These are phyloP conservation scores for Boletus subparvulus DNA, from an alignment of 768 basidiomycete genomes.

Conservation along the genomic window DNA sequence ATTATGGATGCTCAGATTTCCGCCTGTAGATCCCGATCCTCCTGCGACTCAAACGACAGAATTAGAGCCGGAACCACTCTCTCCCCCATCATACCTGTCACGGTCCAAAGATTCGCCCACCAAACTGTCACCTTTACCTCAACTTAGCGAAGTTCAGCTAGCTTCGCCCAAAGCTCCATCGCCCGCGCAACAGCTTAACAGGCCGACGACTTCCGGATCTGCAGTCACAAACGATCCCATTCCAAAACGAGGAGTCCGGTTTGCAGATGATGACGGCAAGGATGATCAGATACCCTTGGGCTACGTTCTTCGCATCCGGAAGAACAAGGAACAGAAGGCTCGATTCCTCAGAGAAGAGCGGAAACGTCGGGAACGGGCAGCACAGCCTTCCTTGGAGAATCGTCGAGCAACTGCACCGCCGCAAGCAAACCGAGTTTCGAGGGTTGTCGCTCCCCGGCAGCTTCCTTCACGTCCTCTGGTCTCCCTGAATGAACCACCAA, in stretches of 20 bases:
- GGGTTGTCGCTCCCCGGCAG: slow-evolving; percentile 16
- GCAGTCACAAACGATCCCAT: slow-evolving; percentile 8
- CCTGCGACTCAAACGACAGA: slow-evolving; percentile 11
- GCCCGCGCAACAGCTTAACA: not conserved
- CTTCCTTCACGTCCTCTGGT: slow-evolving; percentile 15
- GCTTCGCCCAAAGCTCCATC: not conserved
- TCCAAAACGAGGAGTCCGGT: slow-evolving; percentile 56
- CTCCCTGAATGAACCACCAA: slow-evolving; percentile 12
- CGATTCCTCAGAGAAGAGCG: slow-evolving; percentile 62
- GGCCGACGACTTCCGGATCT: slow-evolving; percentile 8
- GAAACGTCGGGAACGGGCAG: slow-evolving; percentile 47
- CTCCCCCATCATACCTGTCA: not conserved
- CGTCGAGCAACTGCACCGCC: slow-evolving; percentile 18
- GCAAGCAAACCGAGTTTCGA: slow-evolving; percentile 14
- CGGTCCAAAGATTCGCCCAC: slow-evolving; percentile 3
- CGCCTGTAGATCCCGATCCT: slow-evolving; percentile 23
- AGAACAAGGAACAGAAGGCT: slow-evolving; percentile 72
- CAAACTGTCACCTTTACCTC: slow-evolving; percentile 1
- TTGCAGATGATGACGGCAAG: slow-evolving; percentile 58
- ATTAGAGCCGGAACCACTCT: not conserved
- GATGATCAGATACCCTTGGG: slow-evolving; percentile 70
- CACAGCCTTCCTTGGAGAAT: slow-evolving; percentile 31
- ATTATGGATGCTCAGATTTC: slow-evolving; percentile 12
- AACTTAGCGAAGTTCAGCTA: not conserved
- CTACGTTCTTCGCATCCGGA: slow-evolving; percentile 68